phyloP scores from a whole-genome alignment of 106 monocot species.

The Platanthera zijinensis region DNA sequence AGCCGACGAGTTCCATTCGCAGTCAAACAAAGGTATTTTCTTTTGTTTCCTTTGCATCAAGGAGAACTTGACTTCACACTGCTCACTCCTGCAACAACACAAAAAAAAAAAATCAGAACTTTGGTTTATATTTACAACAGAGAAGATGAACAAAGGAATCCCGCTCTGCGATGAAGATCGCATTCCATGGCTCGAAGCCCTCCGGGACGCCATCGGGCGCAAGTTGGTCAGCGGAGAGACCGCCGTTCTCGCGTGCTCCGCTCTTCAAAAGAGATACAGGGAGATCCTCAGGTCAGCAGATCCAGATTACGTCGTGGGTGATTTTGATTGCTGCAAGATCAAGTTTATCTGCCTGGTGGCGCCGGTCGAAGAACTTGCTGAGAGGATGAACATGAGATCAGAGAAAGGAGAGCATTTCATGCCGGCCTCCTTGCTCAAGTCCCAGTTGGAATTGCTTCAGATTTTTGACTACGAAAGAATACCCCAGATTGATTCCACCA shows the following conservation, averaged over 20 bases:
- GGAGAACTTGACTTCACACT: no score
- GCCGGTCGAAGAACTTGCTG: slow-evolving; percentile 37
- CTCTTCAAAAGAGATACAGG: slow-evolving; percentile 61
- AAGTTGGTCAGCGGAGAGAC: slow-evolving; percentile 19
- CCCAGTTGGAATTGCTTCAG: slow-evolving; percentile 73
- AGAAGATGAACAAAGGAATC: slow-evolving; percentile 68
- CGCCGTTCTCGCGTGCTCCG: slow-evolving; percentile 62
- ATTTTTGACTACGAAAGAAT: slow-evolving; percentile 55
- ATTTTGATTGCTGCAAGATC: slow-evolving; percentile 37
- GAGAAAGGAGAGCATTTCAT: slow-evolving; percentile 71
- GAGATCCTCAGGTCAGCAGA: slow-evolving; percentile 70
- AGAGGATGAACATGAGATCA: slow-evolving; percentile 51
- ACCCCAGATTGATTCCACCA: slow-evolving; percentile 33
- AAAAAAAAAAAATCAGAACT: neutral
- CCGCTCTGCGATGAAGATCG: slow-evolving; percentile 69
- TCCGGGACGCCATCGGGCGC: slow-evolving; percentile 32
- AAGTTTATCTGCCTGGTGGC: slow-evolving; percentile 67
- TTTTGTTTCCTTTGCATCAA: neutral
- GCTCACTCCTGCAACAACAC: no score
- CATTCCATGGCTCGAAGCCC: slow-evolving; percentile 74
- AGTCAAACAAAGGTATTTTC: slow-evolving; percentile 64
- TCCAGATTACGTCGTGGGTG: slow-evolving; percentile 20
- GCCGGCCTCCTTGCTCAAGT: slow-evolving; percentile 50
- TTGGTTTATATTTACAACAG: slow-evolving; percentile 19
- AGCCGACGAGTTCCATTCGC: slow-evolving; percentile 80